Evolutionary conservation across 805 yeast genomes (phyloP), one percentile per base, ranked within the genome.

Genomic region (Yamadazyma nakazawae): DNA sequence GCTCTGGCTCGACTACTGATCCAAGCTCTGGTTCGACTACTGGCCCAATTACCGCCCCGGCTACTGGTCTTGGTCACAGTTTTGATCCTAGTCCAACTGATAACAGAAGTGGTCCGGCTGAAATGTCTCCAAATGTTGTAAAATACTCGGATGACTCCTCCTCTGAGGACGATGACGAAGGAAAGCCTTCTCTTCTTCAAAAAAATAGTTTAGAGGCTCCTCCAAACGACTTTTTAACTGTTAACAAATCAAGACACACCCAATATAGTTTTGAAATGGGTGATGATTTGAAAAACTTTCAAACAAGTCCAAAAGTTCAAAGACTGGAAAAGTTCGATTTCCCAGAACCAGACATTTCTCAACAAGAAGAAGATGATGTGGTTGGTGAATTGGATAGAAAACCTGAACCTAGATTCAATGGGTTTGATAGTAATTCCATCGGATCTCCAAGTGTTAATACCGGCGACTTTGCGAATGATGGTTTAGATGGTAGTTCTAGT

Each of bases 181-280:
- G 55, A 19, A 61, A 64, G 34, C 43, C 60, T 19, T 64, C 72
- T 3, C 57, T 70, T 61, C 63, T 69, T 36, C 62, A 66, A 47
- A 54, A 61, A 34, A 68, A 69, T 52, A 62, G 66, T 41, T 57
- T 67, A 52, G 66, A 56, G 16, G 50, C 47, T 26, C 53, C 45
- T 34, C 54, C 54, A 10, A 18, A 7, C 16, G 30, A 45, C 32
- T 49, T 28, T 18, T 40, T 46, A 37, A 36, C 52, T 11, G 47
- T 47, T 11, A 51, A 45, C 39, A 53, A 47, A 40, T 45, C 52
- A 14, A 48, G 52, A 43, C 43, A 45, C n/a, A 42, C 54, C n/a
- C 53, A 49, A 24, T 68, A 68, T 54, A 68, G 74, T 47, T 70
- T 70, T 50, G 75, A 68, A 50, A 60, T 64, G 30, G 75, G 75